Percentiles rank a stretch among this genome's conserved stretches.
phyloP scores from a whole-genome alignment of 2,329 filamentous ascomycete species.

The Onygenales sp. region DNA sequence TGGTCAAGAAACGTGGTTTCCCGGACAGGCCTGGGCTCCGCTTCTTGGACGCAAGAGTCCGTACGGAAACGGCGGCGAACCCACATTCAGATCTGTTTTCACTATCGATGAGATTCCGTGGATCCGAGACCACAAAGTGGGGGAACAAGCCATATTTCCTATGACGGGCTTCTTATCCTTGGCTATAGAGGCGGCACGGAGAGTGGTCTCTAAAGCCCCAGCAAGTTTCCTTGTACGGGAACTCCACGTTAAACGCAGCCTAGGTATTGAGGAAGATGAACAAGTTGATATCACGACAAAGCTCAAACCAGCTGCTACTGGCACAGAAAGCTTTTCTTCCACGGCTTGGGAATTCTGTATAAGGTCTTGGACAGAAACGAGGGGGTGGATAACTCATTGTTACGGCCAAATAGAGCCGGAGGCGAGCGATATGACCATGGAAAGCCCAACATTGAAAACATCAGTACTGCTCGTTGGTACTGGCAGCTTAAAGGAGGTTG shows the following conservation, averaged over 20 bases:
- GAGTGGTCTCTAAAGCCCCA: not conserved
- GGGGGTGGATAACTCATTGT: not conserved
- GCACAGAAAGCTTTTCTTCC: not conserved
- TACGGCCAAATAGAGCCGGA: not conserved
- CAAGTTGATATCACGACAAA: not conserved
- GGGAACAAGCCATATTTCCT: not conserved
- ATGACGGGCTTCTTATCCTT: not conserved
- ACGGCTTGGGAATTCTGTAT: not conserved
- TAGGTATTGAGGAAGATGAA: not conserved
- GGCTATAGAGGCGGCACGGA: not conserved
- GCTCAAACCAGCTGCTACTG: not conserved
- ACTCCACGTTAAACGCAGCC: not conserved
- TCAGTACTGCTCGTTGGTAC: not conserved
- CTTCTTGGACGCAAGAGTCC: not conserved
- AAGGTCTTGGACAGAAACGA: not conserved
- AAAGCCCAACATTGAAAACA: not conserved
- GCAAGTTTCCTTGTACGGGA: not conserved
- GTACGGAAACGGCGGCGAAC: not conserved
- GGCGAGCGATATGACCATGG: not conserved
- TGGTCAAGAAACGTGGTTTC: not conserved
- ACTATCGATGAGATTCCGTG: constrained; percentile 1
- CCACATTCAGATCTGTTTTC: not conserved
- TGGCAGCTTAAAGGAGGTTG: not conserved
- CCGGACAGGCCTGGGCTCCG: not conserved
- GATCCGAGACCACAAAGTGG: constrained; percentile 4